These are phyloP conservation scores for Pseudoturritis turrita DNA, from an alignment of 345 rosid genomes.

Conservation along the genomic window DNA sequence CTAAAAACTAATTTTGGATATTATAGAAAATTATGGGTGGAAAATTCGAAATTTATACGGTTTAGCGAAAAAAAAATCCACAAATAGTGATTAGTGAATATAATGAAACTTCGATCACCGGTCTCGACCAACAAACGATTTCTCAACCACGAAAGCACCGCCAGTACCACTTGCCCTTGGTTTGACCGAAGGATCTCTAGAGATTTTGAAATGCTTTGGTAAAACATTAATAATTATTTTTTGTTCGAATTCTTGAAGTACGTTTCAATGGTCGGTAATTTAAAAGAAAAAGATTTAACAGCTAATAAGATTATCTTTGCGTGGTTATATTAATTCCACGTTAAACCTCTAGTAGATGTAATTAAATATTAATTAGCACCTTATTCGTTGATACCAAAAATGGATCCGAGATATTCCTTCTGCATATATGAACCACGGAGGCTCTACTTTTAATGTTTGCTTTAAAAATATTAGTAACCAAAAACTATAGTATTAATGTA, in stretches of 20 bases:
- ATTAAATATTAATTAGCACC: not conserved
- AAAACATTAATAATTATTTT: not conserved
- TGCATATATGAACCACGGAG: constrained; percentile 39
- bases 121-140: not conserved
- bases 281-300: not conserved
- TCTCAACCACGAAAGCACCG: not conserved
- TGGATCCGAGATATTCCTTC: constrained; percentile 37
- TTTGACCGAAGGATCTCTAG: constrained; percentile 1
- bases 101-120: not conserved
- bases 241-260: constrained; percentile 27
- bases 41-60: too few species aligned
- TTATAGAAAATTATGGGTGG: too few species aligned
- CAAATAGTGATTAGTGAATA: too few species aligned
- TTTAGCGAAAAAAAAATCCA: too few species aligned
- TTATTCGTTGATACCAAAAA: constrained; percentile 28
- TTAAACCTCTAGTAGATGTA: constrained; percentile 10
- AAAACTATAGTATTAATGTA: constrained; percentile 9
- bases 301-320: constrained; percentile 7
- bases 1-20: too few species aligned
- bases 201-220: constrained; percentile 7
- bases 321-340: constrained; percentile 18
- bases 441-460: constrained; percentile 30
- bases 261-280: constrained; percentile 21
- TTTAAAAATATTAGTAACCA: constrained; percentile 6
- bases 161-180: not conserved